phyloP scores from a whole-genome alignment of 2,329 filamentous ascomycete species.

The Aureobasidium sp. region DNA sequence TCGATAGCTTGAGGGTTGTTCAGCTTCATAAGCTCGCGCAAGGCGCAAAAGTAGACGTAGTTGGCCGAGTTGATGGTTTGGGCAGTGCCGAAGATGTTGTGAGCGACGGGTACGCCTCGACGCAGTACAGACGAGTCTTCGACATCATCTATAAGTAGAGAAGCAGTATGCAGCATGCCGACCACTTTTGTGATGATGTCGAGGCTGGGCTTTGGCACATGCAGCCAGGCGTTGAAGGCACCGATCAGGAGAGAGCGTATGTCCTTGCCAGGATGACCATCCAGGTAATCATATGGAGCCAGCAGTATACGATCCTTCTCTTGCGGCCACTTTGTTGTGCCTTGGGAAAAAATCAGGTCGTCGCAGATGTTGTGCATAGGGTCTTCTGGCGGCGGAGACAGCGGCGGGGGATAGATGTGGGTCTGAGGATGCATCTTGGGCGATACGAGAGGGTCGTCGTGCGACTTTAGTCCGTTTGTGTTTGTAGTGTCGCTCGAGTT shows the following conservation, averaged over 20 bases:
- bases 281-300: slow-evolving; percentile 74
- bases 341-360: slow-evolving; percentile 31
- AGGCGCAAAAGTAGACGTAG: slow-evolving; percentile 76
- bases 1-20: slow-evolving; percentile 57
- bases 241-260: slow-evolving; percentile 71
- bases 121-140: slow-evolving; percentile 72
- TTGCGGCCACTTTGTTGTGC: slow-evolving; percentile 50
- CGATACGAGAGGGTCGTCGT: neutral
- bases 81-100: slow-evolving; percentile 74
- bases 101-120: slow-evolving; percentile 71
- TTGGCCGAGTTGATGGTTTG: slow-evolving; percentile 90
- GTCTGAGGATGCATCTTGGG: slow-evolving; percentile 4
- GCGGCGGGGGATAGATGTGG: neutral
- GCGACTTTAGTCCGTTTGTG: slow-evolving; percentile 5
- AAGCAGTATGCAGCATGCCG: slow-evolving; percentile 79
- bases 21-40: slow-evolving; percentile 66
- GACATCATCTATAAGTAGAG: slow-evolving; percentile 78
- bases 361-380: slow-evolving; percentile 16
- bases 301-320: slow-evolving; percentile 71
- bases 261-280: slow-evolving; percentile 73
- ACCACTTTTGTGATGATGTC: slow-evolving; percentile 70
- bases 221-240: slow-evolving; percentile 73
- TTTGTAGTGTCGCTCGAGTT: slow-evolving; percentile 10
- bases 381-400: slow-evolving; percentile 5
- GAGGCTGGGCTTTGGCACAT: slow-evolving; percentile 62